Evolutionary conservation across 179 eudicot species (phyloP).

Genomic region (Drosera spatulata): DNA sequence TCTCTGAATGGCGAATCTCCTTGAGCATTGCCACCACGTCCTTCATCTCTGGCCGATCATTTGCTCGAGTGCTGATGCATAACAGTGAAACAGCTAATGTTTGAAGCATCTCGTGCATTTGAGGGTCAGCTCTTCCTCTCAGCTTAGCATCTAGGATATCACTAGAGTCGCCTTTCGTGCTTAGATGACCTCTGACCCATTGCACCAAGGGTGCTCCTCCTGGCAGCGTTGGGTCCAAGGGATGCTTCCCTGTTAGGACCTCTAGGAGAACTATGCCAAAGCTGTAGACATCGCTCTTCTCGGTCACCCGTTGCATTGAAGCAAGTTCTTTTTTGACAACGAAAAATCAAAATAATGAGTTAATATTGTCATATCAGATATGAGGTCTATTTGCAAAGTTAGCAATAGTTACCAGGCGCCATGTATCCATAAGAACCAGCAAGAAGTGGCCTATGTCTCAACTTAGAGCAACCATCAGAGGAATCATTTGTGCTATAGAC

Average conservation of each 20-base stretch:
- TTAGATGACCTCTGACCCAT: constrained; percentile 75
- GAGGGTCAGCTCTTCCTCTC: constrained; percentile 71
- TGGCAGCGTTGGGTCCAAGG: constrained; percentile 74
- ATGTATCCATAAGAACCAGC: constrained; percentile 96
- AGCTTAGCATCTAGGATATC: constrained; percentile 75
- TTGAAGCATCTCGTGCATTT: constrained; percentile 84
- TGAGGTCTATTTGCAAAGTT: background rate
- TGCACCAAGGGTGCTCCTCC: constrained; percentile 74
- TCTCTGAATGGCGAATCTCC: constrained; percentile 64
- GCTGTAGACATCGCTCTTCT: constrained; percentile 91
- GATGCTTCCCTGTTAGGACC: constrained; percentile 85
- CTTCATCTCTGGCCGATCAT: constrained; percentile 83
- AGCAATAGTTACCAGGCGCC: constrained; percentile 69
- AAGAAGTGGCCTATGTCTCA: constrained; percentile 47
- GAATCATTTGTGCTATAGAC: constrained; percentile 15
- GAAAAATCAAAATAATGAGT: constrained; percentile 1
- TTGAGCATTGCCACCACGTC: constrained; percentile 88
- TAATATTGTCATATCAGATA: too few species aligned
- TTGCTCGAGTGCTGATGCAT: constrained; percentile 49
- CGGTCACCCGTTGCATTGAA: constrained; percentile 59
- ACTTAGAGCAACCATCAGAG: constrained; percentile 23
- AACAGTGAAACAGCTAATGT: constrained; percentile 72
- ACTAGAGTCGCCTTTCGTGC: constrained; percentile 48
- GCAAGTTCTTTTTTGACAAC: constrained; percentile 42
- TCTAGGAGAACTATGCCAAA: constrained; percentile 80